A percentile compares a stretch with the other conserved stretches of the same genome.
Conservation (phyloP, 1,284 basidiomycete species). For the Ustilago nuda region DNA sequence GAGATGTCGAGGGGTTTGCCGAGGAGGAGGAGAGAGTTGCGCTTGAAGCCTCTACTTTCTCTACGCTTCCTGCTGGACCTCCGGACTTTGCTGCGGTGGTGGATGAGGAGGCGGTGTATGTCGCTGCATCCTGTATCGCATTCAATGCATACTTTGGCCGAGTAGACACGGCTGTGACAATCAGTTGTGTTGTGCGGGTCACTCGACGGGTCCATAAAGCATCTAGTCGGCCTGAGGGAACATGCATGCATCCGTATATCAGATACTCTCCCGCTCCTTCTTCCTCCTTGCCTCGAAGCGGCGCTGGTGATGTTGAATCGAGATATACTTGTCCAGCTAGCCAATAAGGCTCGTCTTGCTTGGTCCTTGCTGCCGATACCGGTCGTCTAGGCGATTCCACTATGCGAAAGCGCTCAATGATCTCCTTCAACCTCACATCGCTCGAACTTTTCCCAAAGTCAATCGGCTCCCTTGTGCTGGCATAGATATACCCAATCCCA, state of each 20-base stretch:
- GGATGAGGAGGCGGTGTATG: slow-evolving; percentile 1
- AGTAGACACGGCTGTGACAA: slow-evolving; percentile 64
- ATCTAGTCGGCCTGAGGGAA: slow-evolving; percentile 87
- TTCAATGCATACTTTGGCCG: slow-evolving; percentile 59
- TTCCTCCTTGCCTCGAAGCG: not conserved
- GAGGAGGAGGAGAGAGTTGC: slow-evolving; percentile 10
- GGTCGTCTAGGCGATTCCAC: slow-evolving; percentile 77
- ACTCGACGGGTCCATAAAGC: slow-evolving; percentile 87
- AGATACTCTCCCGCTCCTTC: slow-evolving; percentile 77
- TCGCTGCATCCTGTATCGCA: slow-evolving; percentile 22
- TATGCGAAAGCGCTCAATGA: slow-evolving; percentile 78
- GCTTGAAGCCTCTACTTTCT: slow-evolving; percentile 16
- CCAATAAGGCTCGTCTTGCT: slow-evolving; percentile 71
- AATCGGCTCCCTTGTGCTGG: slow-evolving; percentile 72
- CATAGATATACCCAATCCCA: slow-evolving; percentile 92
- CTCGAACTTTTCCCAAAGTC: slow-evolving; percentile 37
- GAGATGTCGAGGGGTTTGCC: not conserved
- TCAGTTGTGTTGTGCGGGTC: slow-evolving; percentile 70
- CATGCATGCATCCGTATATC: slow-evolving; percentile 89
- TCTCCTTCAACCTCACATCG: slow-evolving; percentile 84
- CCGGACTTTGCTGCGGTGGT: not conserved
- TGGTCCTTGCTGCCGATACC: slow-evolving; percentile 76
- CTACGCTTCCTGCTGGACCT: slow-evolving; percentile 3
- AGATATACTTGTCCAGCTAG: slow-evolving; percentile 19
- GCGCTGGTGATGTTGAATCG: not conserved